Evolutionary conservation across 345 rosid species (phyloP).

Genomic region (Dipteronia sinensis): DNA sequence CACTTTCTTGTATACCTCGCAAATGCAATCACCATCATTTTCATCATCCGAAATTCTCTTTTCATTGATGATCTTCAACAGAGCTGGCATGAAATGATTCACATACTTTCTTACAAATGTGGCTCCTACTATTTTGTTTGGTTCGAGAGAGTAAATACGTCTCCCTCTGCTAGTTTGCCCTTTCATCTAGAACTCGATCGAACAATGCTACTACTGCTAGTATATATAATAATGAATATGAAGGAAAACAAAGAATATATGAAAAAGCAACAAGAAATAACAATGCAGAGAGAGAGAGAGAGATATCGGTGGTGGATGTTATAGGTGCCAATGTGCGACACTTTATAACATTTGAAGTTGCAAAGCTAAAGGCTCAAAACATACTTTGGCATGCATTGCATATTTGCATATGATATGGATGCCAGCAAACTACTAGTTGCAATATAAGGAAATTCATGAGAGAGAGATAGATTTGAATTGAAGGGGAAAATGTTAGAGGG

Average conservation of each 20-base stretch:
- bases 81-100: constrained; percentile 36
- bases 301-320: constrained; percentile 6
- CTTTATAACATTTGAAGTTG: background rate
- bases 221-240: background rate
- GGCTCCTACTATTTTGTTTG: constrained; percentile 19
- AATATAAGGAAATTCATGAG: background rate
- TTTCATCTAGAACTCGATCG: constrained; percentile 30
- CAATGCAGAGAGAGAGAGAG: background rate
- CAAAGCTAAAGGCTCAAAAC: background rate
- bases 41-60: background rate
- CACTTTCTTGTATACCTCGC: constrained; percentile 27
- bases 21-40: background rate
- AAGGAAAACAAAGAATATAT: background rate
- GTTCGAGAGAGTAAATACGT: constrained; percentile 31
- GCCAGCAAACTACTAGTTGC: background rate
- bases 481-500: constrained; percentile 4
- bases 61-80: constrained; percentile 27
- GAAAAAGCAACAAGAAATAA: background rate
- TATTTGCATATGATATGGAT: constrained; percentile 1
- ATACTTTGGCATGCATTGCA: background rate
- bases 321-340: background rate
- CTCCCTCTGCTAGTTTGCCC: constrained; percentile 30
- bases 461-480: background rate
- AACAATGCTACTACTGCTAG: constrained; percentile 2
- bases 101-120: constrained; percentile 34